These are phyloP conservation scores for Phytophthora palmivora DNA, from an alignment of 352 stramenopile species.

Conservation along the genomic window DNA sequence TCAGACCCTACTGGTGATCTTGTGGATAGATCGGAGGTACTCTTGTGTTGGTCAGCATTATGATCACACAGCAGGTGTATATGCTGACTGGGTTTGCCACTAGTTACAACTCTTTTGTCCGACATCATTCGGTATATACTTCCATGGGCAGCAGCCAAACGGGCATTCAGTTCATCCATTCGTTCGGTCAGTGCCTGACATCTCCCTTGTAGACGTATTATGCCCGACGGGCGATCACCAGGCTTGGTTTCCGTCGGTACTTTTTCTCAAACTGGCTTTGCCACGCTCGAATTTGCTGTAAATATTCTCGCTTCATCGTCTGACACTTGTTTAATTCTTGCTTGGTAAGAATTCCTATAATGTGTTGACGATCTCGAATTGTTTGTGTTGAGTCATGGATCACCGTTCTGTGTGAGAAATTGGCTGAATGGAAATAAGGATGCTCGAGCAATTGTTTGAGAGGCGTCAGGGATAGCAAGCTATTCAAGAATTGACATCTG, in stretches of 20 bases:
- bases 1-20: neutral
- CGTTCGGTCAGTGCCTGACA: constrained; percentile 46
- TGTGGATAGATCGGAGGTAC: neutral
- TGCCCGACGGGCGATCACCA: constrained; percentile 41
- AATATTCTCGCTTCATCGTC: constrained; percentile 39
- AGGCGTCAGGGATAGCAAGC: constrained; percentile 32
- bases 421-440: constrained; percentile 24
- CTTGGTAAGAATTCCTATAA: constrained; percentile 44
- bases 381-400: constrained; percentile 15
- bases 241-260: constrained; percentile 47
- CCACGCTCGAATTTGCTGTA: constrained; percentile 58
- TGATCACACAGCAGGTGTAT: constrained; percentile 1
- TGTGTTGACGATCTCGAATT: constrained; percentile 35
- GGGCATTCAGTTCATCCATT: constrained; percentile 46
- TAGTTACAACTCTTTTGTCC: constrained; percentile 8
- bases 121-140: constrained; percentile 46
- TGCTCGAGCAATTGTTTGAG: constrained; percentile 22
- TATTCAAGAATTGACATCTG: constrained; percentile 39
- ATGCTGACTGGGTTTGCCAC: constrained; percentile 4
- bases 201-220: constrained; percentile 46
- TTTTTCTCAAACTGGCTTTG: constrained; percentile 64
- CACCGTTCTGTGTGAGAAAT: neutral
- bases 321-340: constrained; percentile 55
- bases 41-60: constrained; percentile 5
- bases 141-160: constrained; percentile 25